phyloP scores from a whole-genome alignment of 129 eudicot genomes.

The Ambrosia artemisiifolia region DNA sequence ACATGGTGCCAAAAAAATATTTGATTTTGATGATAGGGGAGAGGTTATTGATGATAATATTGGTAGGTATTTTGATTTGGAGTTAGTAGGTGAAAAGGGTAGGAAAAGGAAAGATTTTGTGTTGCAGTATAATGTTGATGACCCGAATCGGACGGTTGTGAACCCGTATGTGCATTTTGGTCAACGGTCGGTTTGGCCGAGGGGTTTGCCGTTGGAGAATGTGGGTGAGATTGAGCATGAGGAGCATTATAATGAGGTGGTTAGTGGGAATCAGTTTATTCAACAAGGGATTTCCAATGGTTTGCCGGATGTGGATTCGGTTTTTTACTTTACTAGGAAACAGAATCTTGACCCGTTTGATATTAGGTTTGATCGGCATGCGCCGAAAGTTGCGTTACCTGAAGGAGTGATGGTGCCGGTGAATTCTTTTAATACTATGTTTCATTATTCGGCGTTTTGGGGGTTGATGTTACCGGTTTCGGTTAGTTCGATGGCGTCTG shows the following conservation, averaged over 20 bases:
- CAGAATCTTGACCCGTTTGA: constrained; percentile 65
- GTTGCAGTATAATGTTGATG: constrained; percentile 71
- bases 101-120: constrained; percentile 75
- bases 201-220: constrained; percentile 90
- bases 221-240: constrained; percentile 85
- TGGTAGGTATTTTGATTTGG: constrained; percentile 80
- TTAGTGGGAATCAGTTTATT: constrained; percentile 81
- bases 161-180: constrained; percentile 95
- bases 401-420: constrained; percentile 89
- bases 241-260: constrained; percentile 66
- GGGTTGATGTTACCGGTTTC: constrained; percentile 90
- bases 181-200: constrained; percentile 91
- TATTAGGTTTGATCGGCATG: constrained; percentile 70
- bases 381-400: constrained; percentile 92
- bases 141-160: constrained; percentile 72
- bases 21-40: constrained; percentile 85
- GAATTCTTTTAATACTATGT: constrained; percentile 84
- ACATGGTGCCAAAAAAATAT: constrained; percentile 87
- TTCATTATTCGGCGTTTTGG: constrained; percentile 88
- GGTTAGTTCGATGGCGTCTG: constrained; percentile 94
- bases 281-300: constrained; percentile 96
- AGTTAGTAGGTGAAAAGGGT: constrained; percentile 61
- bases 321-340: constrained; percentile 85
- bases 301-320: constrained; percentile 93
- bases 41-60: constrained; percentile 72